Conservation (phyloP, 2,329 filamentous ascomycete species). For the Stemphylium beticola region DNA sequence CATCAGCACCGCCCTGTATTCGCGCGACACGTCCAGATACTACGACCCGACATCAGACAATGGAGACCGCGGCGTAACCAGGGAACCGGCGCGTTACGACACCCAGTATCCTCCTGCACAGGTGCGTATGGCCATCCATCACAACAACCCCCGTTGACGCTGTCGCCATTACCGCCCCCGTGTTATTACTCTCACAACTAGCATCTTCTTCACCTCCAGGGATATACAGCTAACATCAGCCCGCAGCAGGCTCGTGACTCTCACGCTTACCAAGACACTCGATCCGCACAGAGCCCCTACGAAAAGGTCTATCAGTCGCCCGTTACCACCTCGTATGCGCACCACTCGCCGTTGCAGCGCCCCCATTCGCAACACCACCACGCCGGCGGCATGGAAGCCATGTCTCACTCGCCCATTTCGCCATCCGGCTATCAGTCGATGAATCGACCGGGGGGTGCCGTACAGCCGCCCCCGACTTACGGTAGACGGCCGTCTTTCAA, state of each 20-base stretch:
- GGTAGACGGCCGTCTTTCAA: slow-evolving; percentile 40
- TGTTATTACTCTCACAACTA: not conserved
- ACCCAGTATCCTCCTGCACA: slow-evolving; percentile 39
- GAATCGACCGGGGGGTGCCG: slow-evolving; percentile 36
- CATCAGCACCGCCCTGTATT: slow-evolving; percentile 48
- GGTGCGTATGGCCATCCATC: slow-evolving; percentile 29
- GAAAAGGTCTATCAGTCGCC: slow-evolving; percentile 49
- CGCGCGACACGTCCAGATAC: slow-evolving; percentile 54
- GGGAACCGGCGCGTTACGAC: slow-evolving; percentile 43
- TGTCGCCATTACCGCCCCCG: not conserved
- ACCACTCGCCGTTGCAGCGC: slow-evolving; percentile 47
- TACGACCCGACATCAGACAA: slow-evolving; percentile 59
- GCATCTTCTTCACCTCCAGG: slow-evolving; percentile 3
- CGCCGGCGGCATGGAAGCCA: slow-evolving; percentile 41
- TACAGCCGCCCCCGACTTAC: slow-evolving; percentile 44
- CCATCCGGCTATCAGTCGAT: slow-evolving; percentile 44
- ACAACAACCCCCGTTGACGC: not conserved
- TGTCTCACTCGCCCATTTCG: slow-evolving; percentile 48
- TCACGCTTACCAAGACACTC: slow-evolving; percentile 44
- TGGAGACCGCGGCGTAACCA: slow-evolving; percentile 43
- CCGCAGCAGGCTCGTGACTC: slow-evolving; percentile 40
- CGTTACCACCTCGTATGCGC: slow-evolving; percentile 39
- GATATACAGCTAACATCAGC: slow-evolving; percentile 28
- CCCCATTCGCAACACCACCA: slow-evolving; percentile 45
- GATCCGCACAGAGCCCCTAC: slow-evolving; percentile 42